These are phyloP conservation scores for Termitomyces sp. DNA, from an alignment of 768 basidiomycete species.

Conservation along the genomic window DNA sequence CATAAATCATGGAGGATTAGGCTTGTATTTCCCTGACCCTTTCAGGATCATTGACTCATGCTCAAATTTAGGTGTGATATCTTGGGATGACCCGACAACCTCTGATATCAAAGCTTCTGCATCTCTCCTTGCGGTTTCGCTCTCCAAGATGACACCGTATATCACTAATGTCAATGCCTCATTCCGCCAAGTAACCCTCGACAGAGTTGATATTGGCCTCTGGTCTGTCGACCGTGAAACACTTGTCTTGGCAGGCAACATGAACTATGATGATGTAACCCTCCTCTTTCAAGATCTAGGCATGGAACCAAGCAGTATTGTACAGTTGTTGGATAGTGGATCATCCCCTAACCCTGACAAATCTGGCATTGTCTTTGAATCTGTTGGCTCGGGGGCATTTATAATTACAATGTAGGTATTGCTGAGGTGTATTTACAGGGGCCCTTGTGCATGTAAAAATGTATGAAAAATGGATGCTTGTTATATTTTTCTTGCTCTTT, in stretches of 20 bases:
- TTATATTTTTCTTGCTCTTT: background rate
- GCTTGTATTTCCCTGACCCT: constrained; percentile 21
- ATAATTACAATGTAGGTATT: constrained; percentile 21
- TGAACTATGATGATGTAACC: constrained; percentile 31
- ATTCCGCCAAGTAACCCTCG: constrained; percentile 33
- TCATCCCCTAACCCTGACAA: constrained; percentile 19
- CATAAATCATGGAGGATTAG: constrained; percentile 66
- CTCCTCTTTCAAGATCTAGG: constrained; percentile 28
- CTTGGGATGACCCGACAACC: constrained; percentile 52
- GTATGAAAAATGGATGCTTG: background rate
- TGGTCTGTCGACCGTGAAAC: constrained; percentile 39
- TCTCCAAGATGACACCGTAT: constrained; percentile 41
- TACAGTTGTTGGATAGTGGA: constrained; percentile 33
- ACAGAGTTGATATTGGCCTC: constrained; percentile 43
- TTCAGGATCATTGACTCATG: background rate
- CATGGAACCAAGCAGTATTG: constrained; percentile 9
- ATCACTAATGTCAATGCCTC: constrained; percentile 36
- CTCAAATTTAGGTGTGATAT: constrained; percentile 31
- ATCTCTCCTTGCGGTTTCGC: constrained; percentile 40
- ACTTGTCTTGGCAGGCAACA: constrained; percentile 48
- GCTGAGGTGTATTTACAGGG: background rate
- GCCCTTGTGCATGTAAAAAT: background rate
- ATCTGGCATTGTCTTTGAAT: constrained; percentile 27
- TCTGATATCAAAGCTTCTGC: constrained; percentile 48
- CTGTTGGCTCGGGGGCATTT: constrained; percentile 36